A percentile compares a stretch with the other conserved stretches of the same genome.
Conservation (phyloP, 176 grass and related monocot species). For the Triticum turgidum region DNA sequence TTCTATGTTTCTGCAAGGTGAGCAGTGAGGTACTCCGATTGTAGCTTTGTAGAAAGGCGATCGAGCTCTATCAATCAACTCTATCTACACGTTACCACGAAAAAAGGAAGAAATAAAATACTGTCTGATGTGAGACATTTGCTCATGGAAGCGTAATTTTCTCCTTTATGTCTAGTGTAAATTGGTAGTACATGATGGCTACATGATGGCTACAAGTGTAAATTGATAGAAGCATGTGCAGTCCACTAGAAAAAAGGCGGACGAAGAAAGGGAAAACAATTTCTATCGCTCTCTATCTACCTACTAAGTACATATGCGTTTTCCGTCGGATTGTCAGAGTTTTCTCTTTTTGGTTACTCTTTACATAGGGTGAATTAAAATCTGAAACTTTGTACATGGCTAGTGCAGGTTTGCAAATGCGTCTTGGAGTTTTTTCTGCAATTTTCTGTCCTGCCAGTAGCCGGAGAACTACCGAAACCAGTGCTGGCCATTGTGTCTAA, state of each 20-base stretch:
- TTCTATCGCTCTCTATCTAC: not conserved
- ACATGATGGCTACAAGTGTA: not conserved
- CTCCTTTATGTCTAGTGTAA: not conserved
- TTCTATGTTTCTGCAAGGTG: not conserved
- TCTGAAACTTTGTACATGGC: not conserved
- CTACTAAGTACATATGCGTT: not conserved
- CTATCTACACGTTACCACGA: not conserved
- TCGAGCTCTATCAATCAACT: not conserved
- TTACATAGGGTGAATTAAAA: not conserved
- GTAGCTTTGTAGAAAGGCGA: not conserved
- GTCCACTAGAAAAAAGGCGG: not conserved
- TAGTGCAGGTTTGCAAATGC: not conserved
- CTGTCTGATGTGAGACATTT: not conserved
- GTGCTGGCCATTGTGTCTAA: not conserved
- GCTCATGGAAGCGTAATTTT: not conserved
- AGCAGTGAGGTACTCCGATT: not conserved
- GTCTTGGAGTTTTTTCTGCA: not conserved
- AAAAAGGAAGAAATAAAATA: not conserved
- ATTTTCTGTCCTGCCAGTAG: not conserved
- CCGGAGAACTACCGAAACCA: not conserved
- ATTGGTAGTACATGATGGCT: not conserved
- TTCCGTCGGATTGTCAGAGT: not conserved
- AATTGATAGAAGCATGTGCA: not conserved
- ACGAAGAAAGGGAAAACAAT: not conserved
- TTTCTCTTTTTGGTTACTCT: not conserved